Conservation (phyloP, 1,284 basidiomycete genomes). For the Apiotrichum veenhuisii region DNA sequence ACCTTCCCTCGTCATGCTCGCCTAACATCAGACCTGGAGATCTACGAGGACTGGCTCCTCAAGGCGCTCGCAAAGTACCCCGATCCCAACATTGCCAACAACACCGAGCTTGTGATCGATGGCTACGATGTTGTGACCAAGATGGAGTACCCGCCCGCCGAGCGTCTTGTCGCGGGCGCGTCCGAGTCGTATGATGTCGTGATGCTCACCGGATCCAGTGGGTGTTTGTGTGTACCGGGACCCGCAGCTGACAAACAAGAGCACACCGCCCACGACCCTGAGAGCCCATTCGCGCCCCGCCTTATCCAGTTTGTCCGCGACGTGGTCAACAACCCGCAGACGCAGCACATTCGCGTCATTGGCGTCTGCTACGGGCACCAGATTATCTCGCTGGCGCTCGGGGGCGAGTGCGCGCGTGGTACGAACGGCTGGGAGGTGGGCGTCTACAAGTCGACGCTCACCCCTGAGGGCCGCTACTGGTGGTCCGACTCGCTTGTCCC, state of each 20-base stretch:
- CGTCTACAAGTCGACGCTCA: conserved; percentile 49
- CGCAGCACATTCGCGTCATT: conserved; percentile 39
- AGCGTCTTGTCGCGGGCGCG: conserved; percentile 43
- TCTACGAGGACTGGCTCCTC: conserved; percentile 48
- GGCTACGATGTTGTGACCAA: conserved; percentile 53
- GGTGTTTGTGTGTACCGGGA: conserved; percentile 16
- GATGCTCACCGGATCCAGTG: conserved; percentile 55
- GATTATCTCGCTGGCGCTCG: conserved; percentile 54
- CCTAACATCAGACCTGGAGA: conserved; percentile 39
- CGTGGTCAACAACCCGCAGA: conserved; percentile 25
- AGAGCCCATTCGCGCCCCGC: conserved; percentile 31
- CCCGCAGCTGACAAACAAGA: conserved; percentile 20
- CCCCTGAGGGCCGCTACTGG: conserved; percentile 49
- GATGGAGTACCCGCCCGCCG: conserved; percentile 50
- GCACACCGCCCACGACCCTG: conserved; percentile 40
- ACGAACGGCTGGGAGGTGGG: conserved; percentile 55
- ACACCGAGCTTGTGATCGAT: conserved; percentile 48
- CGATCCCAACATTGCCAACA: conserved; percentile 21
- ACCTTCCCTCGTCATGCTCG: not conserved
- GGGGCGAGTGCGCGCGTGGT: conserved; percentile 49
- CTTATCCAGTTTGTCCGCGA: conserved; percentile 38
- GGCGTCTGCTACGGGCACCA: conserved; percentile 57
- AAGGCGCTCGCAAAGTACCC: conserved; percentile 37
- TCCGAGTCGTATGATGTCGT: conserved; percentile 49
- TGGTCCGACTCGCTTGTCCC: conserved; percentile 45